Evolutionary conservation across 164 flowering plant species (phyloP).

Genomic region (Liriodendron chinense): DNA sequence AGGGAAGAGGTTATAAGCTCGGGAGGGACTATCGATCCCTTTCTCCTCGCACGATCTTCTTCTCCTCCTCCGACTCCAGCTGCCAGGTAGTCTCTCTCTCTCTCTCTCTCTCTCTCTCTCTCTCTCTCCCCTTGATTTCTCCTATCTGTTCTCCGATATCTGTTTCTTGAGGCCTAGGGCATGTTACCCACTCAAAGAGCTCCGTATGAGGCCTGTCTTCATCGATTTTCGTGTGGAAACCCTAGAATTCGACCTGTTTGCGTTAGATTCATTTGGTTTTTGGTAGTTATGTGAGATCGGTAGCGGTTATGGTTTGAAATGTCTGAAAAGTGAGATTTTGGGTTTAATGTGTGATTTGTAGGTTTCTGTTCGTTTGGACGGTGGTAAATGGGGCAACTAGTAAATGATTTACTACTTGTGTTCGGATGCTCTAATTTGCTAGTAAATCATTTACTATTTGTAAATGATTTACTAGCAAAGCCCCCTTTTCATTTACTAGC

Average conservation of each 20-base stretch:
- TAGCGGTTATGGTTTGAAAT: no score
- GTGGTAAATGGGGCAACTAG: no score
- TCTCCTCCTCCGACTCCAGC: conserved; percentile 53
- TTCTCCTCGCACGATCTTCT: conserved; percentile 33
- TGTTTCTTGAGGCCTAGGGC: conserved; percentile 1
- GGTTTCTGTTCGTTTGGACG: no score
- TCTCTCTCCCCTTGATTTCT: not conserved
- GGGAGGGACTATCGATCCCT: conserved; percentile 42
- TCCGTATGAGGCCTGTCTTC: not conserved
- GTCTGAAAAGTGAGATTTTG: no score
- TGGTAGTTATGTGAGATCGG: no score
- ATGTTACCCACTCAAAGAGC: not conserved
- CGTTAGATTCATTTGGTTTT: not conserved
- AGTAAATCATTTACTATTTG: no score
- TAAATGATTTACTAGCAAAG: no score
- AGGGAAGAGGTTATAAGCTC: conserved; percentile 68
- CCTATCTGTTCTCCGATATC: not conserved
- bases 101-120: not conserved
- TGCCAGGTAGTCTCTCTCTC: no score
- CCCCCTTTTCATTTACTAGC: no score
- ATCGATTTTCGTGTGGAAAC: not conserved
- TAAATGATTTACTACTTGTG: no score
- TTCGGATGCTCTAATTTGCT: no score
- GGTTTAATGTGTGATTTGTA: no score
- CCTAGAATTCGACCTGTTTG: not conserved